phyloP scores from a whole-genome alignment of 805 yeast species.

The Torulaspora franciscae region DNA sequence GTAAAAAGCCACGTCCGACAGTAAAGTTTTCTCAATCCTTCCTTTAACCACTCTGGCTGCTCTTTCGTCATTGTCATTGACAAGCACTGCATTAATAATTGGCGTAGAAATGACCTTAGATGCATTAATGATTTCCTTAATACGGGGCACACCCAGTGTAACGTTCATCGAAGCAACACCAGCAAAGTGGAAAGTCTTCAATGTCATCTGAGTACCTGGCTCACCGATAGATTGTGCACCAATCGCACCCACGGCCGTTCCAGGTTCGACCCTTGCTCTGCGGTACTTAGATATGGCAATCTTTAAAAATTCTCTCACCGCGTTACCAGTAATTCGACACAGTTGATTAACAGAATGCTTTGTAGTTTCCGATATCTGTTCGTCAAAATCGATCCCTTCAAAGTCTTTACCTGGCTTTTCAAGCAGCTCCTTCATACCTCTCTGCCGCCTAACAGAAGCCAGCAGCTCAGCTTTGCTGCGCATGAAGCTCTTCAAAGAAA shows the following conservation, averaged over 20 bases:
- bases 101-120: slow-evolving; percentile 94
- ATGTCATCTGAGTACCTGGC: slow-evolving; percentile 99
- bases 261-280: slow-evolving; percentile 93
- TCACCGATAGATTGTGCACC: slow-evolving; percentile 99
- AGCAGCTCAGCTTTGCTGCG: slow-evolving; percentile 51
- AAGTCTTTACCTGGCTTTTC: slow-evolving; percentile 44
- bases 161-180: slow-evolving; percentile 99
- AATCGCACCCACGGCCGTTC: slow-evolving; percentile 98
- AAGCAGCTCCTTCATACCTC: slow-evolving; percentile 45
- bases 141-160: slow-evolving; percentile 98
- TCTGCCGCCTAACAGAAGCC: slow-evolving; percentile 50
- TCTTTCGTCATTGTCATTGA: slow-evolving; percentile 89
- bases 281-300: slow-evolving; percentile 78
- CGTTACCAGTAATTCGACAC: slow-evolving; percentile 55
- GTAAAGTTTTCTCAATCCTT: slow-evolving; percentile 84
- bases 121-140: slow-evolving; percentile 96
- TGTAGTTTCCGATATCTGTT: slow-evolving; percentile 33
- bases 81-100: slow-evolving; percentile 88
- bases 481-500: slow-evolving; percentile 65
- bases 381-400: slow-evolving; percentile 40
- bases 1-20: slow-evolving; percentile 80
- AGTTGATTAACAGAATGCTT: slow-evolving; percentile 56
- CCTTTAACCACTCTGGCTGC: slow-evolving; percentile 99
- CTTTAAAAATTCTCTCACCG: slow-evolving; percentile 62
- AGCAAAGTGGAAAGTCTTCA: slow-evolving; percentile 95